phyloP scores from a whole-genome alignment of 768 basidiomycete genomes.

The Pulveroboletus sp. region DNA sequence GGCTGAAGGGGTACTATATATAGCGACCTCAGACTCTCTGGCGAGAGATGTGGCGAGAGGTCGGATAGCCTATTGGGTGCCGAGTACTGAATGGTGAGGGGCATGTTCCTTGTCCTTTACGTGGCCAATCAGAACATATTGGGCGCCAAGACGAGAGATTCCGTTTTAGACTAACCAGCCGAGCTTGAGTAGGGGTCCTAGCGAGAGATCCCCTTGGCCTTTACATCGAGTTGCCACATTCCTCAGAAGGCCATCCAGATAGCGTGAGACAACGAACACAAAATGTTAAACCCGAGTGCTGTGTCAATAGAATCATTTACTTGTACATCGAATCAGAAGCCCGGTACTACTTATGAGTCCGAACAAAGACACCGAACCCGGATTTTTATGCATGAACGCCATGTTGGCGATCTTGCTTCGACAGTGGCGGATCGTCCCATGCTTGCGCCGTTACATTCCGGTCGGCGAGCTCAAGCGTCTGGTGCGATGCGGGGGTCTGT shows the following conservation, averaged over 20 bases:
- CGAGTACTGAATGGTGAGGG: neutral
- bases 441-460: neutral
- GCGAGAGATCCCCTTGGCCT: neutral
- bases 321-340: neutral
- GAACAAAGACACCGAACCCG: neutral
- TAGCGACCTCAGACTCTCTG: neutral
- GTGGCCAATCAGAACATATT: neutral
- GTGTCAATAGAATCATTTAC: neutral
- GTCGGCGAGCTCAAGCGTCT: neutral
- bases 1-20: conserved; percentile 5
- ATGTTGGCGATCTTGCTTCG: conserved; percentile 11
- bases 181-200: neutral
- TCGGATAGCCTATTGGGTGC: neutral
- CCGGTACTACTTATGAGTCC: neutral
- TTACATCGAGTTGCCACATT: neutral
- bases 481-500: neutral
- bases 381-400: neutral
- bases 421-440: conserved; percentile 13
- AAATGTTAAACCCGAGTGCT: neutral
- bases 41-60: neutral
- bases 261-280: neutral
- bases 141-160: neutral
- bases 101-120: neutral
- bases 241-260: neutral
- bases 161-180: neutral